Evolutionary conservation across 495 filamentous ascomycete species (phyloP).

Genomic region (Hypoxylon crocopeplum): DNA sequence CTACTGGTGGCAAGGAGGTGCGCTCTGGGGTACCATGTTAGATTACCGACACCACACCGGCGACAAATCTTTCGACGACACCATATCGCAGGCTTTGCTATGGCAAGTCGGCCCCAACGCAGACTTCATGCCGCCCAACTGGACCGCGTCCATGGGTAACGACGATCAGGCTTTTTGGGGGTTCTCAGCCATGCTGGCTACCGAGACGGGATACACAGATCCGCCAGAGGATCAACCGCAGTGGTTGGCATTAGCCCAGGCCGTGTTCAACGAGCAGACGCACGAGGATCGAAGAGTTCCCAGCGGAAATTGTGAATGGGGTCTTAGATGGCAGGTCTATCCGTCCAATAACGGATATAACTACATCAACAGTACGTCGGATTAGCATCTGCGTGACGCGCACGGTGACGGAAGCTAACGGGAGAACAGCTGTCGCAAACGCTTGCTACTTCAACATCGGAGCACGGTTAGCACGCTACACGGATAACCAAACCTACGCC

Average conservation of each 20-base stretch:
- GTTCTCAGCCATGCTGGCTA: conserved; percentile 70
- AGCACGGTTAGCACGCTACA: conserved; percentile 66
- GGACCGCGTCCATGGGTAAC: conserved; percentile 67
- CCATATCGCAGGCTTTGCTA: conserved; percentile 56
- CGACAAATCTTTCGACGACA: conserved; percentile 61
- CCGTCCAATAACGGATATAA: conserved; percentile 75
- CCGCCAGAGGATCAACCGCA: conserved; percentile 60
- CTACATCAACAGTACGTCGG: conserved; percentile 68
- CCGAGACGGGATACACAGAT: conserved; percentile 70
- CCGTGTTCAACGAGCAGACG: conserved; percentile 73
- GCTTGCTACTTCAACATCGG: conserved; percentile 70
- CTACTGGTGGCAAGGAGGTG: conserved; percentile 79
- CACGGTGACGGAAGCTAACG: conserved; percentile 15
- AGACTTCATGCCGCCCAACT: conserved; percentile 65
- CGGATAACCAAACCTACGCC: conserved; percentile 64
- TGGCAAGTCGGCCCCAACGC: conserved; percentile 59
- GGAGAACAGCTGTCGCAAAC: conserved; percentile 57
- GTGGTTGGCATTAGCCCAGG: conserved; percentile 75
- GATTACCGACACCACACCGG: conserved; percentile 66
- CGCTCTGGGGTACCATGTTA: conserved; percentile 66
- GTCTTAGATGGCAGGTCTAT: conserved; percentile 81
- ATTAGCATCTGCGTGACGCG: background rate
- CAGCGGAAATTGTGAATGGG: conserved; percentile 66
- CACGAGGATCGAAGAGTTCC: conserved; percentile 64
- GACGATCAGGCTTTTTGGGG: conserved; percentile 82